Base-by-base conservation (phyloP, 2,329 filamentous ascomycete species). In the Aspergillus ochraceoroseus region DNA sequence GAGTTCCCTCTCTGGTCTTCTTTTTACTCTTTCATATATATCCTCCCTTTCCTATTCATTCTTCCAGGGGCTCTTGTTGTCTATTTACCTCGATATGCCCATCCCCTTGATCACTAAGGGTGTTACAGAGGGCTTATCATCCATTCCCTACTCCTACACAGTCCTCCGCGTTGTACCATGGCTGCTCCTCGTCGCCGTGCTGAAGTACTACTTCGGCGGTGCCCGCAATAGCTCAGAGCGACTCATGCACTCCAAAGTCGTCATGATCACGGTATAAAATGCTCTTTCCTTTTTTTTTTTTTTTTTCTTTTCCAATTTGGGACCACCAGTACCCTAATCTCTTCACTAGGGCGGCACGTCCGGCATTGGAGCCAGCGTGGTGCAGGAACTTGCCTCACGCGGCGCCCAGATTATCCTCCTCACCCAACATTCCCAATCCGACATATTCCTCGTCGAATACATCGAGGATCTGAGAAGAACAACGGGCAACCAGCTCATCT, bases 351-450 rank as follows among this genome's bases (percentile, higher is more conserved):
- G 92, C 52, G 92, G 90, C 18, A 98, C 92, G 37, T 90, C 89
- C 31, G 92, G 92, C 9, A 85, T 98, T 60, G 92, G 92, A 34
- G 85, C 87, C 44, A 75, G 79, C 41, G 78, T 87, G 29, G 85
- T 84, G 4, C 73, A 79, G 49, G 78, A 83, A 43, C 77, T 98
- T 38, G 90, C 90, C 39, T 61, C 70, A 12, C 80, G 88, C 50
- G 92, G 92, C 51, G 89, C 90, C 32, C 94, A 98, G 70, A 73
- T 98, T 48, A 76, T 96, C 44, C 81, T 98, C 29, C 79, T 98
- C 35, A 94, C 90, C 4, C 86, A 86, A 49, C 79, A 89, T 55
- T 74, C 85, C 18, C 78, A 87, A 8, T 80, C 80, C 25, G 89
- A 98, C 62, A 79, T 87, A 8, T 96, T 95, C 65, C 77, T 96